Conservation (phyloP, 2,329 filamentous ascomycete genomes). For the Talaromyces funiculosus region DNA sequence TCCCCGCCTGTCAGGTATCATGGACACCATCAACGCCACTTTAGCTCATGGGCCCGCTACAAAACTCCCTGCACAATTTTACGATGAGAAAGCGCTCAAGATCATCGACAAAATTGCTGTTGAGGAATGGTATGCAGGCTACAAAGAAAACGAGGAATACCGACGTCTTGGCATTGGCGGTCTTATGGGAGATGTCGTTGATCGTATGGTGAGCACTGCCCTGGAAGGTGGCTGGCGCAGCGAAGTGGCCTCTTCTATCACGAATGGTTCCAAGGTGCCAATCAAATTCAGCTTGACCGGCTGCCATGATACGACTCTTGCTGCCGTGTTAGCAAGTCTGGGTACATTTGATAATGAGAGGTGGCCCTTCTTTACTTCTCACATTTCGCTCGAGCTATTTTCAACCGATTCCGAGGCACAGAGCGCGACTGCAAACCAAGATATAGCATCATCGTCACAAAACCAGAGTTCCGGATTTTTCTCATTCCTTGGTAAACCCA, state of each 20-base stretch:
- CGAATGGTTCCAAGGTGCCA: conserved; percentile 33
- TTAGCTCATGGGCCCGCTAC: conserved; percentile 77
- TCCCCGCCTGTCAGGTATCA: conserved; percentile 79
- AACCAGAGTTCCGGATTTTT: conserved; percentile 26
- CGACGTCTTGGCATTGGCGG: conserved; percentile 81
- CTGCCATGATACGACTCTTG: conserved; percentile 91
- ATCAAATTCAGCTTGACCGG: conserved; percentile 74
- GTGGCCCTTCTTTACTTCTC: conserved; percentile 93
- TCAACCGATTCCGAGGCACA: conserved; percentile 29
- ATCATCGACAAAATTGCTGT: conserved; percentile 69
- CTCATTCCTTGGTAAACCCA: conserved; percentile 25
- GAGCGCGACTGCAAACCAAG: conserved; percentile 17
- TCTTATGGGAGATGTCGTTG: conserved; percentile 75
- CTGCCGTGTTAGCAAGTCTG: conserved; percentile 67
- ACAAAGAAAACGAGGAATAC: conserved; percentile 78
- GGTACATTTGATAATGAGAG: conserved; percentile 67
- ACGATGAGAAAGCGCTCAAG: conserved; percentile 64
- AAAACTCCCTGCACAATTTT: conserved; percentile 76
- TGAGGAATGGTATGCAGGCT: conserved; percentile 92
- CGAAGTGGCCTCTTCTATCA: conserved; percentile 49
- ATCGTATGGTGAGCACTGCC: conserved; percentile 62
- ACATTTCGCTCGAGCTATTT: conserved; percentile 88
- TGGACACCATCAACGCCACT: conserved; percentile 90
- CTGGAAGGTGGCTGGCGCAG: conserved; percentile 53
- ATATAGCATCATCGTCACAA: conserved; percentile 20